Conservation (phyloP, 2,329 filamentous ascomycete species). For the Trichoderma pleuroti region DNA sequence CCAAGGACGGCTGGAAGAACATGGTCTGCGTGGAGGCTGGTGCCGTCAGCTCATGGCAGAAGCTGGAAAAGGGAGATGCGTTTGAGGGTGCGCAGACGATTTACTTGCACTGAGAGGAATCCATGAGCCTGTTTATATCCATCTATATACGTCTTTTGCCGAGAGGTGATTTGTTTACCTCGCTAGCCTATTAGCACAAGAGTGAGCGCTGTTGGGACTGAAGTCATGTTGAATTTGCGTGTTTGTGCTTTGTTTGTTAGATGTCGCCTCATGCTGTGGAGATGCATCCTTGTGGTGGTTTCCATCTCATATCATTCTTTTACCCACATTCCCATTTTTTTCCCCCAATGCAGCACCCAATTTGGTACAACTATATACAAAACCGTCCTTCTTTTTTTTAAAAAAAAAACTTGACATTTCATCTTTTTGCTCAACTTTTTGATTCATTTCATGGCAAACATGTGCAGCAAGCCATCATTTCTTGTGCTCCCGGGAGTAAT, state of each 20-base stretch:
- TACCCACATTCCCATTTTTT: not conserved
- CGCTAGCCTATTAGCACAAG: not conserved
- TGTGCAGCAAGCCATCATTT: not conserved
- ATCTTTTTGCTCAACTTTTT: not conserved
- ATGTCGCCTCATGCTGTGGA: not conserved
- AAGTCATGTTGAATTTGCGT: not conserved
- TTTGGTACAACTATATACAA: not conserved
- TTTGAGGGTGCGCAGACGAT: conserved; percentile 62
- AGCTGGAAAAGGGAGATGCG: conserved; percentile 72
- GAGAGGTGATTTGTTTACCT: not conserved
- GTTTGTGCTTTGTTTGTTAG: not conserved
- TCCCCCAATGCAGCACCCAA: not conserved
- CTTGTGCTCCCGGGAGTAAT: conserved; percentile 51
- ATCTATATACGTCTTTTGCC: not conserved
- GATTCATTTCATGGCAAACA: too few relatives aligned
- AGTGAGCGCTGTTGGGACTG: not conserved
- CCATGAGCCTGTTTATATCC: not conserved
- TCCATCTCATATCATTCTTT: not conserved
- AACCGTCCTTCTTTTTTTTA: not conserved
- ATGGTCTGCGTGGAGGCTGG: conserved; percentile 96
- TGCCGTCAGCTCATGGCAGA: conserved; percentile 75
- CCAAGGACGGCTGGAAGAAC: conserved; percentile 83
- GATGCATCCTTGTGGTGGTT: not conserved
- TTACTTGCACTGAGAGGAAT: conserved; percentile 26
- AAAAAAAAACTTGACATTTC: not conserved